Base-by-base conservation (phyloP, 352 stramenopile species). In the Stramenopiles sp. region DNA sequence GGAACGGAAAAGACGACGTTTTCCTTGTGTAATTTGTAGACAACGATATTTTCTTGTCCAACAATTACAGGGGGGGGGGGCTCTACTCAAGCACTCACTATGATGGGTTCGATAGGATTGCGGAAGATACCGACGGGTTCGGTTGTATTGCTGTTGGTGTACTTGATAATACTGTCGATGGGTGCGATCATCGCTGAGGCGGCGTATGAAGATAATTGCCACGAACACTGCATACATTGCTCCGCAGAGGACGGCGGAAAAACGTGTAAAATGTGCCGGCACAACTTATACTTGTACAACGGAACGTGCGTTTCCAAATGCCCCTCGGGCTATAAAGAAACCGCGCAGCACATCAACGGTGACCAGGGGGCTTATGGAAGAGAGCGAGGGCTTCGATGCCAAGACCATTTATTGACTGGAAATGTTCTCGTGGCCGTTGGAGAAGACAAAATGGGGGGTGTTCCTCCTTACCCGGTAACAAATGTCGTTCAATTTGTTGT, bases 221-320 rank as follows among this genome's bases (percentile, higher is more conserved):
- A 71, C 35, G 53, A 71, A 71, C 53, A 71, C 35, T 71, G 53
- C 35, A 31, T 35, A 71, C 35, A 33, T 31, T 71, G 53, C 35
- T 35, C 33, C 35, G 43, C 43, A 63, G 25, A 63, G 12, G 53
- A 71, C 33, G 35, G 31, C 33, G n/a, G n/a, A n/a, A 71, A 71
- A 35, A 71, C 35, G 6, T 71, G 53, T 33, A 71, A 71, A 71
- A 33, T 6, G 12, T 71, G 53, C 35, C 33, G 53, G 53, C 53
- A 71, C 35, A 2, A 71, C 35, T 71, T 71, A 6, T 71, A 35
- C 35, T 71, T 71, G 35, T 71, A 6, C 12, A 71, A 71, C 12
- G 53, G 53, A 35, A 6, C 53, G 53, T 71, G 53, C 53, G 53
- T 71, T 4, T 31, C 33, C 31, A 33, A 71, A 71, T 71, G 53